Evolutionary conservation across 179 eudicot species (phyloP), one percentile per base, ranked within the genome.

Genomic region (Spergularia azorica): DNA sequence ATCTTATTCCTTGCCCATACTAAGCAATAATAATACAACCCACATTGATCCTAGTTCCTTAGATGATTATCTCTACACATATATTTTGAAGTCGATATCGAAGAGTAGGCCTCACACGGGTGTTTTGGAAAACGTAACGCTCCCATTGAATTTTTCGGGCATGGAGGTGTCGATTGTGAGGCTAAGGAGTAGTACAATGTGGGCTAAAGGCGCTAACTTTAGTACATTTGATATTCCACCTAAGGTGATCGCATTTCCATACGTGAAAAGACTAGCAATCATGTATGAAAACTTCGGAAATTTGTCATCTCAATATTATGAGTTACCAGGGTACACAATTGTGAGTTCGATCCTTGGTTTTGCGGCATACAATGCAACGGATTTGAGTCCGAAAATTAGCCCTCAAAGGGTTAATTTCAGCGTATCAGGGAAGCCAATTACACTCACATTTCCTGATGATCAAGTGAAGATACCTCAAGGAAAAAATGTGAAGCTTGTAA

Each of bases 211-310:
- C n/a, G 84, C 80, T 1, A 89, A 86, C 39, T 74, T 76, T 6
- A 79, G 87, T 65, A 81, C 67, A 48, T 71, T 94, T 62, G 74
- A 79, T 5, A 80, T 94, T 59, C 97, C 97, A 20, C 80, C 90
- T 4, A 75, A 74, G 62, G 75, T 76, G 4, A 17, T 76, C 50
- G 84, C 91, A 57, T 12, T 48, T 26, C 97, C 94, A 8, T 83
- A 73, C 74, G 87, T 79, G 9, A 86, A 58, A 56, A 85, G 96
- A 76, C 38, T 92, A 5, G 90, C 81, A 50, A 50, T 94, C 8
- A 74, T 90, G 66, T 88, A 77, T 81, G 91, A 86, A 72, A 85
- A 90, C 43, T 79, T 94, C 0, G 92, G 94, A 21, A 94, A 90
- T 79, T 85, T 77, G 83, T 92, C 98, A n/a, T 64, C 86, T 17